Conservation (phyloP, 345 rosid genomes). For the Gossypium mustelinum region DNA sequence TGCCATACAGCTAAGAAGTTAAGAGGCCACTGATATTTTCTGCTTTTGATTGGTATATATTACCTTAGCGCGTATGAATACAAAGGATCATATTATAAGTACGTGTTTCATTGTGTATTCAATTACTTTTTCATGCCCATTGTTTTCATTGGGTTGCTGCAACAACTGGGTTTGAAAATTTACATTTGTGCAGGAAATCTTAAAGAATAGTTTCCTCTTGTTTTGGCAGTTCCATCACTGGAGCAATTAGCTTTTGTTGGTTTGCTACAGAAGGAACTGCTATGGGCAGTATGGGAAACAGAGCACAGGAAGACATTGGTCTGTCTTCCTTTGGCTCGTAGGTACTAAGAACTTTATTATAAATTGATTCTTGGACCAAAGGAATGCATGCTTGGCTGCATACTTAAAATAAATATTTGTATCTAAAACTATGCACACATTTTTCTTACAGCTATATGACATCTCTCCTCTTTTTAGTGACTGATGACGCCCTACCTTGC, state of each 20-base stretch:
- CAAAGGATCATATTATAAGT: not conserved
- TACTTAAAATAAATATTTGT: not conserved
- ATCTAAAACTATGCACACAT: not conserved
- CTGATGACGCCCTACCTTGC: not conserved
- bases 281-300: conserved; percentile 6
- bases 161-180: not conserved
- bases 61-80: not conserved
- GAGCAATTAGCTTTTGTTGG: conserved; percentile 4
- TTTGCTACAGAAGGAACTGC: conserved; percentile 6
- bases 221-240: not conserved
- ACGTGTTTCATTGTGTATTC: not conserved
- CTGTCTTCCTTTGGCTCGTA: not conserved
- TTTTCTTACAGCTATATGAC: not conserved
- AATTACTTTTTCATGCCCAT: not conserved
- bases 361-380: not conserved
- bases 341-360: not conserved
- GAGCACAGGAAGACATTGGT: not conserved
- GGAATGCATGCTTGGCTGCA: not conserved
- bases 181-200: not conserved
- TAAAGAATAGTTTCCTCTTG: not conserved
- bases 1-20: not conserved
- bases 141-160: not conserved
- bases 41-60: not conserved
- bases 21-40: not conserved
- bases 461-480: not conserved